Conservation (phyloP, 257 asterid species). For the Fraxinus quadrangulata region DNA sequence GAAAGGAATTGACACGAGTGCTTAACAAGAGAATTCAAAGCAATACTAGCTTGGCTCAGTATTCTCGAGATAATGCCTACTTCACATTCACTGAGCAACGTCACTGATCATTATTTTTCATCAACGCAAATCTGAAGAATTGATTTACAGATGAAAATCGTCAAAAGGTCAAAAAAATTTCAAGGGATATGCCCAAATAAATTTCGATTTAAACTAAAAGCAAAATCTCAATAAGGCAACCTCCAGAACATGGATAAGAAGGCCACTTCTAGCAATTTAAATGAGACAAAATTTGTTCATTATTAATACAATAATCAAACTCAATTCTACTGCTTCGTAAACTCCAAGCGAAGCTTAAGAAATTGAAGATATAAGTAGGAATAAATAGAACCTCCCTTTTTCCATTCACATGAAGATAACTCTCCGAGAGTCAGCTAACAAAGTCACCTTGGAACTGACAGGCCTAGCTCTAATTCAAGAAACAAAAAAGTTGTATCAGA, state of each 20-base stretch:
- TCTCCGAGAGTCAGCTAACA: slow-evolving; percentile 41
- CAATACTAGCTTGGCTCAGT: neutral
- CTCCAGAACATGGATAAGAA: slow-evolving; percentile 1
- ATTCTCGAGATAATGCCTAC: neutral
- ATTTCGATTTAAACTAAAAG: neutral
- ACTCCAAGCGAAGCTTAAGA: slow-evolving; percentile 25
- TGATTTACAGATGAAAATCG: neutral
- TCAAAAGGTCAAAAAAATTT: neutral
- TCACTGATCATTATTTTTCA: neutral
- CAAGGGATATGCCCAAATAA: neutral
- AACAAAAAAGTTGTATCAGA: slow-evolving; percentile 51
- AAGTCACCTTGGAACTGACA: slow-evolving; percentile 88
- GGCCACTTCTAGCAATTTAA: neutral
- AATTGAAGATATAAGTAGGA: slow-evolving; percentile 14
- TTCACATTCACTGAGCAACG: neutral
- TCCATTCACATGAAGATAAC: slow-evolving; percentile 37
- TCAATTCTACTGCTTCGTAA: slow-evolving; percentile 12
- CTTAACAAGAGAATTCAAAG: neutral
- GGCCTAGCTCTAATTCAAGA: slow-evolving; percentile 75
- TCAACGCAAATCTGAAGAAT: neutral
- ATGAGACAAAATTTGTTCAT: slow-evolving; percentile 6
- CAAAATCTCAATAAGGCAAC: neutral
- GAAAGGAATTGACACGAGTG: too few relatives aligned
- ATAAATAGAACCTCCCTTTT: slow-evolving; percentile 29
- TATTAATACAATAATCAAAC: slow-evolving; percentile 6